Percentiles rank a stretch among this genome's conserved stretches.
These are phyloP conservation scores for Quercus alba DNA, from an alignment of 306 rosid genomes.

Conservation along the genomic window DNA sequence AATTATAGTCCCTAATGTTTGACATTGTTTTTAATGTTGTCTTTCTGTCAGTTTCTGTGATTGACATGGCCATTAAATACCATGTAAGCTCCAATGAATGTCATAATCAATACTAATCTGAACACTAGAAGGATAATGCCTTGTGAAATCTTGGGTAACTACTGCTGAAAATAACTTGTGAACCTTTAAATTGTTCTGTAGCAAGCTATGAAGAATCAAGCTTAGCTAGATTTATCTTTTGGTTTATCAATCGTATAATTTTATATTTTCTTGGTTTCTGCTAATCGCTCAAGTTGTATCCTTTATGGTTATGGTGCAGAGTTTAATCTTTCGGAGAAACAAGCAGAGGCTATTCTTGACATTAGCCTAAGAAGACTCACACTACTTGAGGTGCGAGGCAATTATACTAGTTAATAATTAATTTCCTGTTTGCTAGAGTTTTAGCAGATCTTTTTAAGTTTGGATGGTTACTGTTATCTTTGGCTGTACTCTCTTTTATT, in stretches of 20 bases:
- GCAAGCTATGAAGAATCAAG: neutral
- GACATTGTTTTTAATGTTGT: too few relatives aligned
- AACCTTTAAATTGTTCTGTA: neutral
- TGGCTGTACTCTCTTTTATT: neutral
- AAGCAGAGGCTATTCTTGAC: slow-evolving; percentile 96
- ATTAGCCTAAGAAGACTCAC: slow-evolving; percentile 79
- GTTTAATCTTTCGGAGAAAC: slow-evolving; percentile 80
- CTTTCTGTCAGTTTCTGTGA: too few relatives aligned
- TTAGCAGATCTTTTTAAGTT: neutral
- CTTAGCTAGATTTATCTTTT: neutral
- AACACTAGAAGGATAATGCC: neutral
- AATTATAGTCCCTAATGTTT: too few relatives aligned
- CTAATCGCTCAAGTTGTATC: neutral
- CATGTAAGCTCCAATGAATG: neutral
- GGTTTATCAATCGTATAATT: neutral
- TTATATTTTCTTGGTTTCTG: neutral
- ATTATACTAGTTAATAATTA: slow-evolving; percentile 4
- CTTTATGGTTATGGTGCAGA: slow-evolving; percentile 40
- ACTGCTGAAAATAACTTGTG: neutral
- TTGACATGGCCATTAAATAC: too few relatives aligned
- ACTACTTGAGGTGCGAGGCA: slow-evolving; percentile 69
- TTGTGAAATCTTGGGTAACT: neutral
- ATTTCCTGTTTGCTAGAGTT: neutral
- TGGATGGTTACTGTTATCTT: neutral
- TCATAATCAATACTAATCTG: neutral